Conservation (phyloP, 2,329 filamentous ascomycete genomes). For the Botrytis deweyae region DNA sequence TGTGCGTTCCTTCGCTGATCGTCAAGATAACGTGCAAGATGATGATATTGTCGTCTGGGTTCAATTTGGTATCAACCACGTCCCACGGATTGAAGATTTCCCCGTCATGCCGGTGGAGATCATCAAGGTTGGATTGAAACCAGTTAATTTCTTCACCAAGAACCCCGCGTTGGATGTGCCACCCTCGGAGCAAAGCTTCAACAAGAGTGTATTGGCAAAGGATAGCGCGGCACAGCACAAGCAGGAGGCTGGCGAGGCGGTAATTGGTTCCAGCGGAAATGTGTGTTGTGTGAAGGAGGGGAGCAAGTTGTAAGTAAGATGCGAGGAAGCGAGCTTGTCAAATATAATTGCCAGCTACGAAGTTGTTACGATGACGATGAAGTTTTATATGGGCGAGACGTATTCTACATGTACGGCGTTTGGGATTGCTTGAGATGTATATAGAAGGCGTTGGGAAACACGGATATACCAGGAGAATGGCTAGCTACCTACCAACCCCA, state of each 20-base stretch:
- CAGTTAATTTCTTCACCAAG: conserved; percentile 52
- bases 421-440: background rate
- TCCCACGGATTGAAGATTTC: conserved; percentile 64
- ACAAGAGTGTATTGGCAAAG: conserved; percentile 38
- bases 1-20: conserved; percentile 53
- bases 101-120: conserved; percentile 67
- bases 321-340: background rate
- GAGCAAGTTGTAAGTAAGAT: conserved; percentile 14
- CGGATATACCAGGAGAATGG: conserved; percentile 21
- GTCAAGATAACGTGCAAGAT: conserved; percentile 51
- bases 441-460: background rate
- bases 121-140: conserved; percentile 49
- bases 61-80: conserved; percentile 61
- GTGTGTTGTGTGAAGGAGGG: conserved; percentile 21
- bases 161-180: conserved; percentile 54
- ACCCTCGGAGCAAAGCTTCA: conserved; percentile 46
- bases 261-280: conserved; percentile 11
- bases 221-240: conserved; percentile 7
- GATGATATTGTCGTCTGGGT: conserved; percentile 58
- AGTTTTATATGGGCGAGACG: background rate
- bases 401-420: background rate
- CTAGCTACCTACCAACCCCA: conserved; percentile 17
- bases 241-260: conserved; percentile 8
- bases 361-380: background rate
- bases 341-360: background rate